These are phyloP conservation scores for Lasiosphaeria miniovina DNA, from an alignment of 495 filamentous ascomycete species.

Conservation along the genomic window DNA sequence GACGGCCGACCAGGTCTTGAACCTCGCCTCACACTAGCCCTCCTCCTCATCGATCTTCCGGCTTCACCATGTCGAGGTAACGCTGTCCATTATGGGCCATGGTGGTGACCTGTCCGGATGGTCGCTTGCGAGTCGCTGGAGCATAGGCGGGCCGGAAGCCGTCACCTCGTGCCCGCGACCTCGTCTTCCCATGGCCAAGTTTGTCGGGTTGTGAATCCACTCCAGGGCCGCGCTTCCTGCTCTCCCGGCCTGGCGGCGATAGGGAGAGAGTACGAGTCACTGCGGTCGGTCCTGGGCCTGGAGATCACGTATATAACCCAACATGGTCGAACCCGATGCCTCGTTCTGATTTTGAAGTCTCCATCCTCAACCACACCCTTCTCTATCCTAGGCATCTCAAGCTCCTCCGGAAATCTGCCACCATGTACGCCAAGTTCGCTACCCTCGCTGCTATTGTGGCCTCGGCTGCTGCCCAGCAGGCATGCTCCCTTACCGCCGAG, in stretches of 20 bases:
- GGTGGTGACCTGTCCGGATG: slow-evolving; percentile 12
- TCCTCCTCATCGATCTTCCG: not conserved
- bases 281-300: not conserved
- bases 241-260: not conserved
- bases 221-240: slow-evolving; percentile 21
- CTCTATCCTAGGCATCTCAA: slow-evolving; percentile 7
- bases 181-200: slow-evolving; percentile 9
- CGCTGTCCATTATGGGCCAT: slow-evolving; percentile 21
- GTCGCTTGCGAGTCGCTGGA: slow-evolving; percentile 5
- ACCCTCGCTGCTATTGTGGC: slow-evolving; percentile 43
- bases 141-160: slow-evolving; percentile 31
- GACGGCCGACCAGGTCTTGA: not conserved
- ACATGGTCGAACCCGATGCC: slow-evolving; percentile 5
- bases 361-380: slow-evolving; percentile 25
- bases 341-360: slow-evolving; percentile 20
- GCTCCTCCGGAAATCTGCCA: slow-evolving; percentile 13
- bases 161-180: slow-evolving; percentile 11
- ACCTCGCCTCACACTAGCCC: not conserved
- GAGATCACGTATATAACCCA: slow-evolving; percentile 25
- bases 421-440: slow-evolving; percentile 35
- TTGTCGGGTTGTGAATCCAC: not conserved
- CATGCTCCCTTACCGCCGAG: slow-evolving; percentile 54
- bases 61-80: slow-evolving; percentile 6
- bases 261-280: not conserved
- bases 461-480: slow-evolving; percentile 50